phyloP scores from a whole-genome alignment of 1,139 yeast genomes.

The Tardiomyces digboiensis region DNA sequence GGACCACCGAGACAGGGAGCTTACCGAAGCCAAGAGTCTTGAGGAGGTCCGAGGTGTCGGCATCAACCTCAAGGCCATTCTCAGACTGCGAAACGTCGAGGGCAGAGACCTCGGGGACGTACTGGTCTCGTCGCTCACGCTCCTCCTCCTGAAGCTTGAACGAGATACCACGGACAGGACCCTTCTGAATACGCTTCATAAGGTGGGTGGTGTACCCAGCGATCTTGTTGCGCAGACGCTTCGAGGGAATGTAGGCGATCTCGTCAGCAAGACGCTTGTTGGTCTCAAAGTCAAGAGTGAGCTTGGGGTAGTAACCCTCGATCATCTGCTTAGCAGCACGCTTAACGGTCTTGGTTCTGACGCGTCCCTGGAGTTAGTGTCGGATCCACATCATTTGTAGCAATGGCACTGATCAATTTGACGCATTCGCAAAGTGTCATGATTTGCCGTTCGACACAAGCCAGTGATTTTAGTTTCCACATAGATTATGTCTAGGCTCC shows the following conservation, averaged over 20 bases:
- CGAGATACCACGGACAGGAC: slow-evolving; percentile 99
- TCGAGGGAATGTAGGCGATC: slow-evolving; percentile 98
- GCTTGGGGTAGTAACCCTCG: slow-evolving; percentile 99
- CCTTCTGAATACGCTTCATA: slow-evolving; percentile 99
- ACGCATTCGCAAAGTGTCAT: too few species aligned
- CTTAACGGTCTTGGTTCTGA: slow-evolving; percentile 93
- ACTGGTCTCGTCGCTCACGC: slow-evolving; percentile 99
- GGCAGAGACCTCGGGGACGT: slow-evolving; percentile 99
- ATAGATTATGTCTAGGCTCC: too few species aligned
- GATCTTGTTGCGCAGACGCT: slow-evolving; percentile 99
- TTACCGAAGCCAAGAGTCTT: slow-evolving; percentile 88
- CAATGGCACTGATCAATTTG: too few species aligned
- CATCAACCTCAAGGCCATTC: slow-evolving; percentile 96
- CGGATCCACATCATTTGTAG: too few species aligned
- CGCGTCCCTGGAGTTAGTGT: slow-evolving; percentile 18
- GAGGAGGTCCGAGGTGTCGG: slow-evolving; percentile 96
- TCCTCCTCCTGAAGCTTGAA: slow-evolving; percentile 99
- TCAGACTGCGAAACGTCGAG: slow-evolving; percentile 96
- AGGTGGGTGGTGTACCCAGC: slow-evolving; percentile 99
- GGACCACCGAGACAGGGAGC: slow-evolving; percentile 85
- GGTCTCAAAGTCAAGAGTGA: slow-evolving; percentile 99
- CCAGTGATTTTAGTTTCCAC: too few species aligned
- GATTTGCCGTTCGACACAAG: too few species aligned
- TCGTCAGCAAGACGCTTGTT: slow-evolving; percentile 99
- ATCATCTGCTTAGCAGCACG: slow-evolving; percentile 99